Base-by-base conservation (phyloP, 2,329 filamentous ascomycete genomes). In the Diaporthe citriasiana region DNA sequence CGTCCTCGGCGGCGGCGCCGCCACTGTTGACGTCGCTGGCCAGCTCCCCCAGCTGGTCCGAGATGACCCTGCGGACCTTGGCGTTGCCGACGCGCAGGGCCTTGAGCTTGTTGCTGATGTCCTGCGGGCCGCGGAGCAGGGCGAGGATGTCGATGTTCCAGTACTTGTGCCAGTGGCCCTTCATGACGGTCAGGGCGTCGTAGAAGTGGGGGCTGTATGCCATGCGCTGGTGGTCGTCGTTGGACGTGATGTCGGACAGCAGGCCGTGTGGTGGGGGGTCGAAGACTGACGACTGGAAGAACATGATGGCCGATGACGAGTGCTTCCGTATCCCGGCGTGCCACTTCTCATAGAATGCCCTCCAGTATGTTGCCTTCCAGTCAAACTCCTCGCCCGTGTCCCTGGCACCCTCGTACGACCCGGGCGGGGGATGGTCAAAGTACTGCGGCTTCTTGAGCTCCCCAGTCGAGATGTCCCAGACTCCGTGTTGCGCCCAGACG, bases 121-220 rank as follows among this genome's bases (percentile, higher is more conserved):
- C 71, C 27, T 73, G 60, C n/a, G 40, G 63, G 7, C 78, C 78
- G 10, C 78, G 73, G n/a, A 79, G 74, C 17, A 79, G 57, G 1
- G 77, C 70, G 3, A 79, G 73, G 2, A 79, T 75, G 55, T 79
- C 78, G 35, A 77, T 76, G 63, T 79, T 79, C 77, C 77, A 79
- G 50, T 73, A 56, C 69, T 73, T 76, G 69, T 79, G 76, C 78
- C 77, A 79, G 33, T 78, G 78, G 33, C 74, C 65, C 47, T 74
- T 77, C 78, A 78, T 78, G 19, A 79, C 63, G 7, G 78, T 79
- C 15, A 79, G 65, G 3, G 76, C 77, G 57, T 79, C 78, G 69
- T 79, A 79, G 73, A 77, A 79, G 55, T 79, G 78, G 4, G 77
- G 77, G 47, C 76, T 77, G 74, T 78, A 78, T 9, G 75, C 76